These are phyloP conservation scores for Colletotrichum karsti DNA, from an alignment of 2,329 filamentous ascomycete species.

Conservation along the genomic window DNA sequence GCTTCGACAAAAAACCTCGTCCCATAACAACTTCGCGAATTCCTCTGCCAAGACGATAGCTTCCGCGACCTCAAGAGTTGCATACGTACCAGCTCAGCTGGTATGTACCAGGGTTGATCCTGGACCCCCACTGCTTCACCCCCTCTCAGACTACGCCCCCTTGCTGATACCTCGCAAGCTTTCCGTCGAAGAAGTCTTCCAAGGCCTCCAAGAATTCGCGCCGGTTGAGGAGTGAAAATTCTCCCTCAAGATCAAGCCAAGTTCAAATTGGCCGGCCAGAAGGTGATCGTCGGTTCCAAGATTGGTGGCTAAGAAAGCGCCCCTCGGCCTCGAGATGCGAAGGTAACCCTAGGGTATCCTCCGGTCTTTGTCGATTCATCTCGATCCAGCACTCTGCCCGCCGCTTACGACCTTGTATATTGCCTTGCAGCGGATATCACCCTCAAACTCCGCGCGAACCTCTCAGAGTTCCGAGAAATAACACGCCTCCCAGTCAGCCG, in stretches of 20 bases:
- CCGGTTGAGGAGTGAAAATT: not conserved
- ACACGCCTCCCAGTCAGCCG: not conserved
- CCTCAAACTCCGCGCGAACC: conserved; percentile 10
- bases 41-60: conserved; percentile 26
- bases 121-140: not conserved
- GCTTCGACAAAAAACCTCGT: conserved; percentile 24
- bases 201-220: conserved; percentile 2
- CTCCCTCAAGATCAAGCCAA: not conserved
- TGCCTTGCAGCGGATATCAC: conserved; percentile 15
- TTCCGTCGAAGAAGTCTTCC: conserved; percentile 15
- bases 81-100: conserved; percentile 5
- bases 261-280: not conserved
- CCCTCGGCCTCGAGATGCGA: conserved; percentile 10
- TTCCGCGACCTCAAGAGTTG: conserved; percentile 8
- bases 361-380: conserved; percentile 17
- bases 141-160: not conserved
- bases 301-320: conserved; percentile 3
- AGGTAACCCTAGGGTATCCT: conserved; percentile 10
- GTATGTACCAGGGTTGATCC: conserved; percentile 4
- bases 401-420: conserved; percentile 15
- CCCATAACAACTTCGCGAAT: conserved; percentile 4
- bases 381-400: conserved; percentile 18
- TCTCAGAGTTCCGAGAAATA: not conserved
- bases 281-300: conserved; percentile 22
- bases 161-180: conserved; percentile 6